Base-by-base conservation (phyloP, 306 rosid species). In the Cucumis cinereus region DNA sequence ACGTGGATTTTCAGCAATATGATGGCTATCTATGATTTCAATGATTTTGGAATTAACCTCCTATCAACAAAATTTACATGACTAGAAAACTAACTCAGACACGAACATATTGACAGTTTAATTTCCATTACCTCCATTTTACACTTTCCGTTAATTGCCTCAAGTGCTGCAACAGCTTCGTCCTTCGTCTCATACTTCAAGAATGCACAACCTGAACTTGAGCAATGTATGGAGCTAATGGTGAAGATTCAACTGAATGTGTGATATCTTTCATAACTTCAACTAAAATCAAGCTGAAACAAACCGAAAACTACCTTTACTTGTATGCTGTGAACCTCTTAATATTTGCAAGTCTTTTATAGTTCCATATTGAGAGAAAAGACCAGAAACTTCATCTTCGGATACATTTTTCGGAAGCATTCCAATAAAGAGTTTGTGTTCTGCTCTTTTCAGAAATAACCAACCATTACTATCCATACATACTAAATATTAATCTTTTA, bases 361-460 rank as follows among this genome's bases (percentile, higher is more conserved):
- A 35, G 87, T 81, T 84, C 98, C 97, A 40, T 87, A 84, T 13
- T 78, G 50, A 78, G 97, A 88, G 82, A 93, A 93, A 82, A 93
- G 91, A 36, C 80, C 79, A 17, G 96, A 87, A 43, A 91, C 89
- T 74, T 93, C 97, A 75, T 79, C 86, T 86, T 93, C 96, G 14
- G 93, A 91, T 64, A 93, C 88, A 84, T 90, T 91, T 84, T 93
- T 93, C 23, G 97, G 97, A 91, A 93, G 98, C 98, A 93, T 93
- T 75, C 98, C 98, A 73, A 93, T 83, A 77, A 93, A 93, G 82
- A 93, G 96, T 84, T 93, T 93, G 86, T 93, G 97, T 80, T 93
- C 98, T 93, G 84, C 84, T 81, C 79, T 57, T 81, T 70, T 52
- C 61, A 82, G 70, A 75, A 75, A 79, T 20, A 70, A 79, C 13